phyloP scores from a whole-genome alignment of 1,284 basidiomycete genomes.

The Ceratobasidium sp. region DNA sequence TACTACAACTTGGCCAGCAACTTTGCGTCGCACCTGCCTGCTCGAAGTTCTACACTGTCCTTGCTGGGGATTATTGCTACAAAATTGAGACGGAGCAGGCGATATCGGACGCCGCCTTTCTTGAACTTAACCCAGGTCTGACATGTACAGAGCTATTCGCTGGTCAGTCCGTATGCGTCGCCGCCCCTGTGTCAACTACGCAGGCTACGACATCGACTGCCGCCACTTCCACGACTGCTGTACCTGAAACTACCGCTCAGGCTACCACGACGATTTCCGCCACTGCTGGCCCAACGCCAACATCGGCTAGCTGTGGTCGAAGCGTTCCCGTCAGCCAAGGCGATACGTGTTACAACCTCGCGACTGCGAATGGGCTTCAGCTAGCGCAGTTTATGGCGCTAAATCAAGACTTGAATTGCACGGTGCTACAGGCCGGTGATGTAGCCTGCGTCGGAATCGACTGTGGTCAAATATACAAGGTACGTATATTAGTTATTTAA shows the following conservation, averaged over 20 bases:
- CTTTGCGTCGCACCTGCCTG: constrained; percentile 12
- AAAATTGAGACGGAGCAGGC: constrained; percentile 29
- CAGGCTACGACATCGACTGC: not conserved
- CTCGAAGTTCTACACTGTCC: constrained; percentile 24
- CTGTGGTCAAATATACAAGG: constrained; percentile 22
- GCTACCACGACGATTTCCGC: not conserved
- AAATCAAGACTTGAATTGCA: constrained; percentile 11
- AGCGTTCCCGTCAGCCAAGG: constrained; percentile 13
- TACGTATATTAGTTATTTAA: not conserved
- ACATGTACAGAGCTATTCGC: constrained; percentile 12
- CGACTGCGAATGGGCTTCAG: constrained; percentile 17
- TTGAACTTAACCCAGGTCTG: constrained; percentile 21
- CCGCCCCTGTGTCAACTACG: constrained; percentile 2
- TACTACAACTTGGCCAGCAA: constrained; percentile 12
- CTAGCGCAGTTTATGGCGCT: constrained; percentile 6
- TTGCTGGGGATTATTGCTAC: constrained; percentile 21
- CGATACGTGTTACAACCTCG: constrained; percentile 39
- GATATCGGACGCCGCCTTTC: constrained; percentile 4
- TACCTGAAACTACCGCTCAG: not conserved
- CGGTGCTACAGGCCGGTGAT: constrained; percentile 6
- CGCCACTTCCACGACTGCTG: not conserved
- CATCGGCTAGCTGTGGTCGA: not conserved
- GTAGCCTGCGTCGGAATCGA: not conserved
- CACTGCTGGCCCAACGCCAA: not conserved
- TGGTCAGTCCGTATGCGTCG: constrained; percentile 31